Conservation (phyloP, 805 yeast genomes). For the Torulaspora franciscae region DNA sequence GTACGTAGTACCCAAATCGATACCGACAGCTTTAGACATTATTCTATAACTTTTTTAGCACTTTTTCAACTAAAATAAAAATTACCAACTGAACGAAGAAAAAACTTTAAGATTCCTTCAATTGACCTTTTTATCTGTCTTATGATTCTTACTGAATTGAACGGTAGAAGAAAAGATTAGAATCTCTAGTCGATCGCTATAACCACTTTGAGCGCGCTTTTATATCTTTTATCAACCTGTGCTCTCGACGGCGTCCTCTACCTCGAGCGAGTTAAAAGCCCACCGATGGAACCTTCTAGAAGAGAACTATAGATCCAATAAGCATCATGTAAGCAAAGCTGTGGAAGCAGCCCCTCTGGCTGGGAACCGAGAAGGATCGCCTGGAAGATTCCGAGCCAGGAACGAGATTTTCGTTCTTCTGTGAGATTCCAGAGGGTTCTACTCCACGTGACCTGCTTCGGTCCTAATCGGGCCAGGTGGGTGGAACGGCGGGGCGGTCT, state of each 20-base stretch:
- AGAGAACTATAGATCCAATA: not conserved
- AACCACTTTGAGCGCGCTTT: conserved; percentile 2
- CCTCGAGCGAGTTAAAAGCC: conserved; percentile 4
- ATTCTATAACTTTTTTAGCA: conserved; percentile 1
- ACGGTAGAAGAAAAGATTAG: not conserved
- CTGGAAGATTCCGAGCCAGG: no score
- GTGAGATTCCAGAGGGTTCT: no score
- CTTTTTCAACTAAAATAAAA: not conserved
- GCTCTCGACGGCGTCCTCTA: conserved; percentile 4
- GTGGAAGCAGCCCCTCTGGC: no score
- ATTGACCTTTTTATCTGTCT: conserved; percentile 4
- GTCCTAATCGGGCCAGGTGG: no score
- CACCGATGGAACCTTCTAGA: conserved; percentile 15
- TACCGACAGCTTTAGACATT: conserved; percentile 51
- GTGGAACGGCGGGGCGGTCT: no score
- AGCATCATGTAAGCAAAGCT: no score
- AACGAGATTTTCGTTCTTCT: no score
- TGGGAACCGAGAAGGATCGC: no score
- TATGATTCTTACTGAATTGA: not conserved
- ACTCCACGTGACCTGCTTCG: no score
- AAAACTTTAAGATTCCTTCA: not conserved
- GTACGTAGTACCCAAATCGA: conserved; percentile 96
- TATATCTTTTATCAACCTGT: conserved; percentile 7
- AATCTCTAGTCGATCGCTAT: no score
- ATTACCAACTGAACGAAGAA: not conserved